Conservation (phyloP, 2,329 filamentous ascomycete species). For the Colletotrichum sp. region DNA sequence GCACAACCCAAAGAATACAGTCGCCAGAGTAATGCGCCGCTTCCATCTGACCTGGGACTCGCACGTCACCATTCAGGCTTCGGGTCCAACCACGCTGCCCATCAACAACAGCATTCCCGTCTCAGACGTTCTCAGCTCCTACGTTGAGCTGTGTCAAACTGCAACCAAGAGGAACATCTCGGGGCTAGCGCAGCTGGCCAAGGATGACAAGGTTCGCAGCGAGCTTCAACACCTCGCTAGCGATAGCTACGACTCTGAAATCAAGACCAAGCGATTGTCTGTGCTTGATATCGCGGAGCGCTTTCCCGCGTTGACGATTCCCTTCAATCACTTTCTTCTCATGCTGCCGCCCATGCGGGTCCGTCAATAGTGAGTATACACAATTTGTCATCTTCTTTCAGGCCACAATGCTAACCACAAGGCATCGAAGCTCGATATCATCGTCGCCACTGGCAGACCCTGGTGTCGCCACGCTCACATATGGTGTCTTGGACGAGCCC, state of each 20-base stretch:
- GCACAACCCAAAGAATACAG: slow-evolving; percentile 67
- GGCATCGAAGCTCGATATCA: slow-evolving; percentile 60
- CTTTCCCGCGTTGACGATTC: slow-evolving; percentile 55
- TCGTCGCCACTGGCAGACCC: slow-evolving; percentile 68
- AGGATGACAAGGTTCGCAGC: slow-evolving; percentile 35
- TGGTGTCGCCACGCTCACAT: slow-evolving; percentile 64
- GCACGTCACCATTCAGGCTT: slow-evolving; percentile 62
- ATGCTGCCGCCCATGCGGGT: slow-evolving; percentile 68
- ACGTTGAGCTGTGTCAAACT: slow-evolving; percentile 75
- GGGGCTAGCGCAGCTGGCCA: slow-evolving; percentile 21
- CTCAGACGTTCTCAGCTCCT: slow-evolving; percentile 68
- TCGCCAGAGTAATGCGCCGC: slow-evolving; percentile 67
- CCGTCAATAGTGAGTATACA: slow-evolving; percentile 34
- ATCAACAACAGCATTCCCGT: slow-evolving; percentile 63
- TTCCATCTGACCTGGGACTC: slow-evolving; percentile 76
- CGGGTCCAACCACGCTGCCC: slow-evolving; percentile 59
- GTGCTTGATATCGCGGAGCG: slow-evolving; percentile 67
- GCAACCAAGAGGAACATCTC: slow-evolving; percentile 64
- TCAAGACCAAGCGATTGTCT: slow-evolving; percentile 54
- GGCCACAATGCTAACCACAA: background rate
- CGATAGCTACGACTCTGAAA: slow-evolving; percentile 40
- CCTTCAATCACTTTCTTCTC: slow-evolving; percentile 64
- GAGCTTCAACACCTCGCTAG: slow-evolving; percentile 43
- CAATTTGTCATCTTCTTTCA: background rate
- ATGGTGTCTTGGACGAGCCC: slow-evolving; percentile 60